Percentiles rank a stretch among this genome's conserved stretches.
phyloP scores from a whole-genome alignment of 345 rosid species.

The Mallotus nudiflorus region DNA sequence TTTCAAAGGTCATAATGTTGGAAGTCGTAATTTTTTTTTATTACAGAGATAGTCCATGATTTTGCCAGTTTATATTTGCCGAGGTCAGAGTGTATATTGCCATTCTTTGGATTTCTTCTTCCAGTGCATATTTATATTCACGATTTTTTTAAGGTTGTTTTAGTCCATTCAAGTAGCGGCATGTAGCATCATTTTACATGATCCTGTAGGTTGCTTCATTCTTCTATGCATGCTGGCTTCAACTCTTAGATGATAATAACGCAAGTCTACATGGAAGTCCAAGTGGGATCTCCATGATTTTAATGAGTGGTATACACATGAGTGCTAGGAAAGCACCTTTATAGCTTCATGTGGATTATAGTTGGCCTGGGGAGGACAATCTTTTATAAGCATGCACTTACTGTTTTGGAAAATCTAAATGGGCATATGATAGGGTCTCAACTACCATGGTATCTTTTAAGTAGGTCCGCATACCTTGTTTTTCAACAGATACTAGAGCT shows the following conservation, averaged over 20 bases:
- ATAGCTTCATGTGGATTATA: conserved; percentile 22
- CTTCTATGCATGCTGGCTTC: conserved; percentile 19
- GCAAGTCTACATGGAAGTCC: conserved; percentile 3
- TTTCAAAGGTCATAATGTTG: neutral
- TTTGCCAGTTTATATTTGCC: neutral
- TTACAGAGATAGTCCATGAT: neutral
- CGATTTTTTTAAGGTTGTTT: neutral
- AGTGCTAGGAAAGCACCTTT: conserved; percentile 6
- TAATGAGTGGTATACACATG: conserved; percentile 7
- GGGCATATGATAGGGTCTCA: conserved; percentile 17
- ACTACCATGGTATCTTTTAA: conserved; percentile 6
- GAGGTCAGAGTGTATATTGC: neutral
- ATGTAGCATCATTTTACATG: conserved; percentile 18
- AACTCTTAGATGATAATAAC: conserved; percentile 19
- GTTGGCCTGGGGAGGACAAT: neutral
- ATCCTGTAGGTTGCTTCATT: conserved; percentile 9
- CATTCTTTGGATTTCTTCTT: neutral
- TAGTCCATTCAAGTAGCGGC: conserved; percentile 1
- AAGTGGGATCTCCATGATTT: conserved; percentile 30
- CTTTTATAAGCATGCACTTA: neutral
- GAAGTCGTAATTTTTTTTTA: neutral
- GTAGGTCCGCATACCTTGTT: conserved; percentile 21
- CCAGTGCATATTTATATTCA: neutral
- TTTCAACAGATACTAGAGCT: conserved; percentile 19
- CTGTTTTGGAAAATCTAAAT: conserved; percentile 27